phyloP scores from a whole-genome alignment of 345 rosid species.

The Orychophragmus violaceus region DNA sequence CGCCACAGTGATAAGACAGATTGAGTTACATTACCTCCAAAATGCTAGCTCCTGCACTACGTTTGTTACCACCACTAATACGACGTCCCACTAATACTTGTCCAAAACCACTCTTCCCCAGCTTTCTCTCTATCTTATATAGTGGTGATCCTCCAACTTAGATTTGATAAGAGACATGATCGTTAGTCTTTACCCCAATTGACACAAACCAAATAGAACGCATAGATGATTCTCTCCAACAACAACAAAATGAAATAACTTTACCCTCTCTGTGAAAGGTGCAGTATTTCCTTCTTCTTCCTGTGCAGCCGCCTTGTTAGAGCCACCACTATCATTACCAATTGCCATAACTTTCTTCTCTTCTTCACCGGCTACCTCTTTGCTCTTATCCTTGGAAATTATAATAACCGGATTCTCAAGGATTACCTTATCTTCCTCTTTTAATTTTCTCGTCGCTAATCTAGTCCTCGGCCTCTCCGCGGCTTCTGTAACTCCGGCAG shows the following conservation, averaged over 20 bases:
- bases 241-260: neutral
- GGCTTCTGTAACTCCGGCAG: slow-evolving; percentile 23
- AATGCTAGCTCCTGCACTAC: slow-evolving; percentile 69
- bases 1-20: neutral
- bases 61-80: slow-evolving; percentile 54
- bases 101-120: slow-evolving; percentile 99
- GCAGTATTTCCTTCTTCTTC: slow-evolving; percentile 91
- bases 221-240: neutral
- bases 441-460: slow-evolving; percentile 41
- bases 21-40: slow-evolving; percentile 51
- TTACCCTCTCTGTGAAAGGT: slow-evolving; percentile 87
- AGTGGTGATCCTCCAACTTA: slow-evolving; percentile 94
- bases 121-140: slow-evolving; percentile 76
- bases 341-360: slow-evolving; percentile 37
- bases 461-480: slow-evolving; percentile 54
- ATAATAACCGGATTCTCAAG: slow-evolving; percentile 25
- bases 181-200: too few relatives aligned
- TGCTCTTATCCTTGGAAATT: slow-evolving; percentile 35
- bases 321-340: slow-evolving; percentile 70
- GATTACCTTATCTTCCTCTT: slow-evolving; percentile 32
- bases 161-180: slow-evolving; percentile 40
- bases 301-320: slow-evolving; percentile 64
- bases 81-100: slow-evolving; percentile 99
- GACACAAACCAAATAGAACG: too few relatives aligned
- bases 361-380: slow-evolving; percentile 24